A percentile compares a stretch with the other conserved stretches of the same genome.
These are phyloP conservation scores for Salix suchowensis DNA, from an alignment of 345 rosid species.

Conservation along the genomic window DNA sequence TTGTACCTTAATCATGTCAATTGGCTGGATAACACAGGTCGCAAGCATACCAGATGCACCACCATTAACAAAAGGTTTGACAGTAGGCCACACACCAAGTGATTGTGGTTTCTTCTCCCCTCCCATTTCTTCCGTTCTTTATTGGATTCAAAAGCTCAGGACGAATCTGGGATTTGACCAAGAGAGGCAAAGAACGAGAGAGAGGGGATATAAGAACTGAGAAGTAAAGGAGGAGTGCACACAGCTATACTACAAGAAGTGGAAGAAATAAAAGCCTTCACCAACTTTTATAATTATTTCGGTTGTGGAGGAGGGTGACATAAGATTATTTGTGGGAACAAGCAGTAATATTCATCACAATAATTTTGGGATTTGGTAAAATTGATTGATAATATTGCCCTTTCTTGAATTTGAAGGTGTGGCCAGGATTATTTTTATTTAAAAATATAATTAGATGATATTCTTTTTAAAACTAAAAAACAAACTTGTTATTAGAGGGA, in stretches of 20 bases:
- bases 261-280: neutral
- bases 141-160: neutral
- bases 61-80: slow-evolving; percentile 93
- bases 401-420: no score
- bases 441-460: no score
- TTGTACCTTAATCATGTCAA: slow-evolving; percentile 93
- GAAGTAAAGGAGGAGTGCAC: neutral
- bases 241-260: neutral
- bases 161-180: neutral
- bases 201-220: neutral
- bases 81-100: slow-evolving; percentile 65
- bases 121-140: slow-evolving; percentile 19
- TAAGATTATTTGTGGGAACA: no score
- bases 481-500: no score
- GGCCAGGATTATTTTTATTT: no score
- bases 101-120: slow-evolving; percentile 65
- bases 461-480: no score
- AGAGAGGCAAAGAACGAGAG: slow-evolving; percentile 4
- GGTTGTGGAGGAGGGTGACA: no score
- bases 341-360: no score
- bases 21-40: slow-evolving; percentile 94
- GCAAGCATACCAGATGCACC: slow-evolving; percentile 98
- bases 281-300: neutral
- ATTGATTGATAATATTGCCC: neutral
- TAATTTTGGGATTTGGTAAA: neutral